phyloP scores from a whole-genome alignment of 768 basidiomycete genomes.

The Mycena chlorophos region DNA sequence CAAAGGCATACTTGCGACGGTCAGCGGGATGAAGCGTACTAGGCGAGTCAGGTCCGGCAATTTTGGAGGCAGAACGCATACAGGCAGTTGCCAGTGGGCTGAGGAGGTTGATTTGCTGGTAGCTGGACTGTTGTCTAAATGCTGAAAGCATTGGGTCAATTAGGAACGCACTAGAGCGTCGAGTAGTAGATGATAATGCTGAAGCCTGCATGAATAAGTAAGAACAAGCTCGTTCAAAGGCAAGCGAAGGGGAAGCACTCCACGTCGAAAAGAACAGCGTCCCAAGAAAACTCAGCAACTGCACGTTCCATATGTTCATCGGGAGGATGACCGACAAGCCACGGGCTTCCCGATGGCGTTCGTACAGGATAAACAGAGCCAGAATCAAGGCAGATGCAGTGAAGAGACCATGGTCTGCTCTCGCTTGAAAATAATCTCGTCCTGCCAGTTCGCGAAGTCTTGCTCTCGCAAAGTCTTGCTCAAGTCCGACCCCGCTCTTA shows the following conservation, averaged over 20 bases:
- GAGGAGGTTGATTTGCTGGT: conserved; percentile 32
- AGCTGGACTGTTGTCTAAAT: conserved; percentile 24
- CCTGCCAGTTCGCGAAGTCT: too few species aligned
- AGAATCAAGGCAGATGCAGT: conserved; percentile 30
- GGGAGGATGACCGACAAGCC: conserved; percentile 32
- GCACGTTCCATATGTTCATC: conserved; percentile 33
- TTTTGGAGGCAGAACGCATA: not conserved
- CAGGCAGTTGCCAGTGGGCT: conserved; percentile 32
- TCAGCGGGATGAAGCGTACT: conserved; percentile 35
- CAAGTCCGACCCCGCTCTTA: too few species aligned
- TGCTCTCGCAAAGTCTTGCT: too few species aligned
- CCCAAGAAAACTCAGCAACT: conserved; percentile 29
- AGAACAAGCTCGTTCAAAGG: not conserved
- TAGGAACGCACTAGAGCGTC: conserved; percentile 27
- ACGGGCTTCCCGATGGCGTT: conserved; percentile 29
- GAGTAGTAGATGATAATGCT: conserved; percentile 34
- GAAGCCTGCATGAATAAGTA: conserved; percentile 26
- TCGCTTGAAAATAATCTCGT: too few species aligned
- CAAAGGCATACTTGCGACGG: too few species aligned
- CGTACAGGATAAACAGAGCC: conserved; percentile 29
- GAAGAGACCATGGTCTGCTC: too few species aligned
- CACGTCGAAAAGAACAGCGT: conserved; percentile 36
- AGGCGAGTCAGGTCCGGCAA: not conserved
- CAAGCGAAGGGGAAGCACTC: conserved; percentile 5
- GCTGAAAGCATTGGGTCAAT: not conserved